A percentile compares a stretch with the other conserved stretches of the same genome.
Evolutionary conservation across 169 alveolate species (phyloP).

Genomic region (Plasmodium relictum): DNA sequence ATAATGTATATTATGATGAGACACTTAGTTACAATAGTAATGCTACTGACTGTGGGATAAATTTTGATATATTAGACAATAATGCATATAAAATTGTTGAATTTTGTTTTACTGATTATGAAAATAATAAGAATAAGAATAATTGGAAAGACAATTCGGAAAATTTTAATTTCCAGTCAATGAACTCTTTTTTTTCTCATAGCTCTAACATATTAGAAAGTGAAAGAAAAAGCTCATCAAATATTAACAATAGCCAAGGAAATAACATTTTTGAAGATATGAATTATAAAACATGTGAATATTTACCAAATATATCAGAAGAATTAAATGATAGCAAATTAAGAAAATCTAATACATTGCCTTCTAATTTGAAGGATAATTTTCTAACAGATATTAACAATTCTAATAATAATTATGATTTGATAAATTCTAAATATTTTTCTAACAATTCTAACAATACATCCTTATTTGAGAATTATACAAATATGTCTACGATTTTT

Average conservation of each 20-base stretch:
- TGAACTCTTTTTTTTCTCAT: not conserved
- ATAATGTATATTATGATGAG: constrained; percentile 41
- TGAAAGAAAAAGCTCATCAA: not conserved
- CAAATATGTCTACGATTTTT: constrained; percentile 37
- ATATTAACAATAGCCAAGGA: constrained; percentile 8
- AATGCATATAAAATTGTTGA: constrained; percentile 71
- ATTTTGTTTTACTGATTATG: constrained; percentile 73
- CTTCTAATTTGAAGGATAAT: constrained; percentile 16
- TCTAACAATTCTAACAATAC: constrained; percentile 61
- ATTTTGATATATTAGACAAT: constrained; percentile 48
- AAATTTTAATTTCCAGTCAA: not conserved
- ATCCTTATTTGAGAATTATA: constrained; percentile 35
- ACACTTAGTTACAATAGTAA: constrained; percentile 63
- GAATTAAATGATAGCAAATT: constrained; percentile 16
- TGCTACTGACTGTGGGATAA: constrained; percentile 57
- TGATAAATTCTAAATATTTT: constrained; percentile 37
- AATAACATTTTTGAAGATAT: constrained; percentile 11
- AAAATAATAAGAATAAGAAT: constrained; percentile 39
- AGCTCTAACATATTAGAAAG: not conserved
- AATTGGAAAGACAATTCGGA: constrained; percentile 10
- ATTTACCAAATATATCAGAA: constrained; percentile 25
- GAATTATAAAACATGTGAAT: constrained; percentile 57
- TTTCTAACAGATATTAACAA: constrained; percentile 14
- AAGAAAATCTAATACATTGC: constrained; percentile 11
- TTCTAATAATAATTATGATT: constrained; percentile 17